These are phyloP conservation scores for Pseudonitzschia multiseries DNA, from an alignment of 108 stramenopile genomes.

Conservation along the genomic window DNA sequence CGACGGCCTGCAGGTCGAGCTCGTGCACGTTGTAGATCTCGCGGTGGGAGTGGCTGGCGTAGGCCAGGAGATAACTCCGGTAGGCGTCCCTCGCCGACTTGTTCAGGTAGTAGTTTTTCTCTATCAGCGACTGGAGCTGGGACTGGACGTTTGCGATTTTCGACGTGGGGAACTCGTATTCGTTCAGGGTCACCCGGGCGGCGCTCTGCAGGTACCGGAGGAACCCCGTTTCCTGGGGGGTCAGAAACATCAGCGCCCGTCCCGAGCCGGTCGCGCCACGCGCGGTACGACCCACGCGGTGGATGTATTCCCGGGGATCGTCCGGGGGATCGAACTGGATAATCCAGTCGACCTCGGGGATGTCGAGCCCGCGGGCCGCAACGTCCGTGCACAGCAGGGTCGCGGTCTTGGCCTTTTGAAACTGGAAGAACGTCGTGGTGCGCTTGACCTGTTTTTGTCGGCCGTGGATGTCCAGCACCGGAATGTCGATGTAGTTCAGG, in stretches of 20 bases:
- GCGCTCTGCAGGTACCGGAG: slow-evolving; percentile 89
- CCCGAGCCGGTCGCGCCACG: slow-evolving; percentile 92
- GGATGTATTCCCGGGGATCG: slow-evolving; percentile 98
- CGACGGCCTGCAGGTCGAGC: slow-evolving; percentile 94
- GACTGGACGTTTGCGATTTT: slow-evolving; percentile 95
- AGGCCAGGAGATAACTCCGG: slow-evolving; percentile 93
- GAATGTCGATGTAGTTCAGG: slow-evolving; percentile 97
- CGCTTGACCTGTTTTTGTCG: slow-evolving; percentile 98
- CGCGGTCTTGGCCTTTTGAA: slow-evolving; percentile 92
- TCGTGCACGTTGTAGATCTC: slow-evolving; percentile 98
- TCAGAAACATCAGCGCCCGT: slow-evolving; percentile 95
- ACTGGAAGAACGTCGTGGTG: slow-evolving; percentile 98
- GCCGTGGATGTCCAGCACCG: slow-evolving; percentile 98
- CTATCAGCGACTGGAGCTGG: slow-evolving; percentile 92
- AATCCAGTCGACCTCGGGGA: slow-evolving; percentile 99
- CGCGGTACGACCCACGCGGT: slow-evolving; percentile 88
- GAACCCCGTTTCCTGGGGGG: slow-evolving; percentile 98
- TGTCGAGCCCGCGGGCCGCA: slow-evolving; percentile 93
- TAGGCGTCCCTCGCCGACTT: slow-evolving; percentile 95
- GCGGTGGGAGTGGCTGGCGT: slow-evolving; percentile 95
- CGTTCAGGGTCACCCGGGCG: slow-evolving; percentile 96
- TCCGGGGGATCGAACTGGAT: slow-evolving; percentile 99
- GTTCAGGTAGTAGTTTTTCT: slow-evolving; percentile 99
- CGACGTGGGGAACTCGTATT: slow-evolving; percentile 96
- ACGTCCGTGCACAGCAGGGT: slow-evolving; percentile 98